Evolutionary conservation across 305 asterid genomes (phyloP).

Genomic region (Solanum aculeatissimum): DNA sequence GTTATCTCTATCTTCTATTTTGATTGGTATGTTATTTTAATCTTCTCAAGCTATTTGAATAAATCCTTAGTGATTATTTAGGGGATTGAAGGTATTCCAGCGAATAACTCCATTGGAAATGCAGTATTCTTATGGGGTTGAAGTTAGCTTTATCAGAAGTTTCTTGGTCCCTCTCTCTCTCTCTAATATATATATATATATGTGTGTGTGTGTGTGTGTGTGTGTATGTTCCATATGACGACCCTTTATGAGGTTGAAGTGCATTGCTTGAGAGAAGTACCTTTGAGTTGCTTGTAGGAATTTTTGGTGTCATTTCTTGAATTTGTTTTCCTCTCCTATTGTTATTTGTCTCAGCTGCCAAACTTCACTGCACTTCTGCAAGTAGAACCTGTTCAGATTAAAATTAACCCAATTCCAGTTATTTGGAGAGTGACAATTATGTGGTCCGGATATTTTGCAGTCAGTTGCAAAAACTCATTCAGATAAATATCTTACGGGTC

Average conservation of each 20-base stretch:
- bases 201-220: too few species aligned
- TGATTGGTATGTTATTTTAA: not conserved
- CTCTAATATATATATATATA: too few species aligned
- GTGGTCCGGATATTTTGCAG: not conserved
- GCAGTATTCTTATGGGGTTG: not conserved
- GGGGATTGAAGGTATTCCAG: not conserved
- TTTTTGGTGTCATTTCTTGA: not conserved
- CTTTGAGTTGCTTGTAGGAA: not conserved
- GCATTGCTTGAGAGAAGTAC: not conserved
- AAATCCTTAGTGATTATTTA: not conserved
- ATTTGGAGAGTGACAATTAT: not conserved
- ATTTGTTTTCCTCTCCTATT: not conserved
- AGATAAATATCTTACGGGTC: not conserved
- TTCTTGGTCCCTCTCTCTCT: not conserved
- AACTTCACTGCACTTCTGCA: not conserved
- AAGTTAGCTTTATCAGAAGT: not conserved
- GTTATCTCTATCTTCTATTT: not conserved
- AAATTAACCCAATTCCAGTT: not conserved
- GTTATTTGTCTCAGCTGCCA: not conserved
- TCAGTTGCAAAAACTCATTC: not conserved
- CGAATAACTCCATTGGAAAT: not conserved
- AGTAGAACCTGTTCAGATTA: not conserved
- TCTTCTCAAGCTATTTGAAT: not conserved
- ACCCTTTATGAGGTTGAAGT: not conserved
- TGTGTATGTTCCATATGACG: too few species aligned